Conservation (phyloP, 371 early-diverging fungal genomes). For the Mortierella sp. region DNA sequence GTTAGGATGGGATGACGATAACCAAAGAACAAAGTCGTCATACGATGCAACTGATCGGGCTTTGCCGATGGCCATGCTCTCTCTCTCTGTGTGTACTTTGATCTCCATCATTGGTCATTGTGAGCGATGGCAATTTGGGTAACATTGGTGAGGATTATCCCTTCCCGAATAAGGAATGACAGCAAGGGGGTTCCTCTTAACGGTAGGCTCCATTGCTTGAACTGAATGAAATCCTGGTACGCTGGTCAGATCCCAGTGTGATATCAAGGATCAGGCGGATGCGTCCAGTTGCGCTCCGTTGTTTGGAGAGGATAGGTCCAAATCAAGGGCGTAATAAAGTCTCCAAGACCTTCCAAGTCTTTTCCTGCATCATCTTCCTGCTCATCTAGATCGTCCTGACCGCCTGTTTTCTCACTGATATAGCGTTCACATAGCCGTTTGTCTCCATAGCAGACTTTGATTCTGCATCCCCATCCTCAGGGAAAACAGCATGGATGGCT, state of each 20-base stretch:
- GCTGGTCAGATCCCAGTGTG: slow-evolving; percentile 44
- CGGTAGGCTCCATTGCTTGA: slow-evolving; percentile 69
- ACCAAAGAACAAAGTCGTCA: slow-evolving; percentile 51
- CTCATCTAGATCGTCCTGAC: slow-evolving; percentile 18
- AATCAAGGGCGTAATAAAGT: slow-evolving; percentile 40
- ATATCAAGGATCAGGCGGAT: slow-evolving; percentile 55
- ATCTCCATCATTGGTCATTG: background rate
- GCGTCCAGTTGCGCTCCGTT: slow-evolving; percentile 55
- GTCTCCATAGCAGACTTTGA: too few species aligned
- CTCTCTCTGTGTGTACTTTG: background rate
- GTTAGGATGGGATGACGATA: slow-evolving; percentile 33
- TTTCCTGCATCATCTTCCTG: slow-evolving; percentile 24
- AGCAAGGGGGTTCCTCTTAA: slow-evolving; percentile 65
- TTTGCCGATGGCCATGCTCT: slow-evolving; percentile 8
- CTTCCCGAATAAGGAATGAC: slow-evolving; percentile 69
- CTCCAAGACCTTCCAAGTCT: slow-evolving; percentile 8
- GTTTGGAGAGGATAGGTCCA: slow-evolving; percentile 49
- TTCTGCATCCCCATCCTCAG: too few species aligned
- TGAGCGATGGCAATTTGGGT: slow-evolving; percentile 4
- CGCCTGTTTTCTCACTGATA: background rate
- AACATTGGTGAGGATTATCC: slow-evolving; percentile 59
- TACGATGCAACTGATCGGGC: slow-evolving; percentile 50
- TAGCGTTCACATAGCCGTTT: too few species aligned
- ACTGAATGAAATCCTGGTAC: slow-evolving; percentile 69
- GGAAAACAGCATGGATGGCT: background rate